Evolutionary conservation across 139 green algal genomes (phyloP), one percentile per base, ranked within the genome.

Genomic region (Chlorella sp.): DNA sequence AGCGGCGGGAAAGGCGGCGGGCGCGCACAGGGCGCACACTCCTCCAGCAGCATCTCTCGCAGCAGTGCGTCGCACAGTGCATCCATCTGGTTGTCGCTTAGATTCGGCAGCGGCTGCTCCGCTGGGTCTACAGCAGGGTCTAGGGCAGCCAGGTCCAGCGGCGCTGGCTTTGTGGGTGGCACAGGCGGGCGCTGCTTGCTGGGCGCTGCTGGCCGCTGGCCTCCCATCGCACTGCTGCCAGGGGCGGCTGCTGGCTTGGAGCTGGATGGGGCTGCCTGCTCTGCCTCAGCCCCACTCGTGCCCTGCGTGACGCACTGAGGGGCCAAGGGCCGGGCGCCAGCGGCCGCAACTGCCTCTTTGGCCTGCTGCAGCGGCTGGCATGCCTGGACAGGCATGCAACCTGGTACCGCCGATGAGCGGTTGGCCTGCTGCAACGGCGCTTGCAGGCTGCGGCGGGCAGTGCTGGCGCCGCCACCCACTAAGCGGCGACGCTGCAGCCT

Each of bases 11-110:
- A 60, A 15, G 51, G 51, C 51, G 15, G 12, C 13, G 15, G 51
- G 51, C 51, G 51, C 12, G 55, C 34, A 25, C 76, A 73, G 36
- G 76, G 76, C 17, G 57, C 60, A 11, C 76, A 82, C 28, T 82
- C 76, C 0, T 21, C 5, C 15, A 82, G 28, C 36, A 82, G 60
- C 57, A 82, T 38, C 57, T 60, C 30, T 17, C 38, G 36, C 3
- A 26, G 36, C 18, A 72, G 28, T 7, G 36, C 28, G 23, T 82
- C 60, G 57, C 76, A 82, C 34, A 73, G 26, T 5, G 76, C 76
- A 25, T 73, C 63, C 4, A 82, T 11, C 20, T 82, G 60, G 26
- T 12, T 39, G 4, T 60, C 76, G 18, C 23, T 82, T 3, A 72
- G 25, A 36, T 62, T 13, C 32, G 7, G 13, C 25, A 41, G 4